Conservation (phyloP, 768 basidiomycete genomes). For the Tulasnella sp. region DNA sequence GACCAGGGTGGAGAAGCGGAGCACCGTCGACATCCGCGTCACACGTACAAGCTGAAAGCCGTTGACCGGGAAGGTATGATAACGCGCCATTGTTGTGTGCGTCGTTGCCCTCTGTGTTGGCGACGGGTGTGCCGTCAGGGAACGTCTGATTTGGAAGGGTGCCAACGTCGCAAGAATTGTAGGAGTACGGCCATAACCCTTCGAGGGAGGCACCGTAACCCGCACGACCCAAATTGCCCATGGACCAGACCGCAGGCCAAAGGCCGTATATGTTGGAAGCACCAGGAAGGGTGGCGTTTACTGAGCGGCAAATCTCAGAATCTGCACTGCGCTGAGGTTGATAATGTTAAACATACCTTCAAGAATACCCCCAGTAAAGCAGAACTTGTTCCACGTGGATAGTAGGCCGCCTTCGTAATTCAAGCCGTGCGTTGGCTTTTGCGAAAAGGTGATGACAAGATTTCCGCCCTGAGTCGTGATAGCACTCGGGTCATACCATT, state of each 20-base stretch:
- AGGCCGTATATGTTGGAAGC: slow-evolving; percentile 18
- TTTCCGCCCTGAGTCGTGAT: slow-evolving; percentile 19
- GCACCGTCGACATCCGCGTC: slow-evolving; percentile 52
- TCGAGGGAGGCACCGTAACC: slow-evolving; percentile 82
- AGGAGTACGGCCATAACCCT: slow-evolving; percentile 43
- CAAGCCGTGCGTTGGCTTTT: slow-evolving; percentile 17
- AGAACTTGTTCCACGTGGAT: slow-evolving; percentile 24
- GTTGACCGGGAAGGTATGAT: slow-evolving; percentile 70
- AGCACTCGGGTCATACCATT: slow-evolving; percentile 20
- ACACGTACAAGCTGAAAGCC: slow-evolving; percentile 85
- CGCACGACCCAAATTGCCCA: slow-evolving; percentile 74
- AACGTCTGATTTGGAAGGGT: slow-evolving; percentile 62
- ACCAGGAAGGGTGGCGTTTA: slow-evolving; percentile 21
- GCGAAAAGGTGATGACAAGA: slow-evolving; percentile 18
- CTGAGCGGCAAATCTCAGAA: not conserved
- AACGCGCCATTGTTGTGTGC: slow-evolving; percentile 44
- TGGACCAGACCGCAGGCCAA: slow-evolving; percentile 39
- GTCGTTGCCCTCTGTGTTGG: slow-evolving; percentile 54
- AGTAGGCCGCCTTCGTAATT: slow-evolving; percentile 21
- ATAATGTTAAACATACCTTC: slow-evolving; percentile 14
- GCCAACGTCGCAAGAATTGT: slow-evolving; percentile 79
- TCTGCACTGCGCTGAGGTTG: not conserved
- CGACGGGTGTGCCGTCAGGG: slow-evolving; percentile 42
- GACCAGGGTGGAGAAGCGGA: slow-evolving; percentile 81
- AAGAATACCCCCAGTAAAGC: slow-evolving; percentile 23